phyloP scores from a whole-genome alignment of 257 asterid species.

The Echites panduratus region DNA sequence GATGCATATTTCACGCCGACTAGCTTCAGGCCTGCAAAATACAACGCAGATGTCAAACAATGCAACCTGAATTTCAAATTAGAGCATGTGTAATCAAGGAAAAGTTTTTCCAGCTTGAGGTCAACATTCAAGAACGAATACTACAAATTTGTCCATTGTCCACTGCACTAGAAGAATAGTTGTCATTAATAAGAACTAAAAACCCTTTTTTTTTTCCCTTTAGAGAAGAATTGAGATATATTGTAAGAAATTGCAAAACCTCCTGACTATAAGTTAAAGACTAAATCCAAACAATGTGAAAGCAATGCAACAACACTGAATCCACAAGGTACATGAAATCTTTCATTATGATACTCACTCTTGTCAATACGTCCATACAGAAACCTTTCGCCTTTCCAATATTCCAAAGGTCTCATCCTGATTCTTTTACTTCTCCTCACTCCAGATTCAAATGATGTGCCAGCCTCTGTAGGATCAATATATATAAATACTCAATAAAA shows the following conservation, averaged over 20 bases:
- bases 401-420: slow-evolving; percentile 76
- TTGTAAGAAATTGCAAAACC: background rate
- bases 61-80: background rate
- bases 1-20: slow-evolving; percentile 72
- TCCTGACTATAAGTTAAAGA: background rate
- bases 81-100: background rate
- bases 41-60: slow-evolving; percentile 3
- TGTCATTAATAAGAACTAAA: background rate
- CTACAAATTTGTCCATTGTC: background rate
- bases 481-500: slow-evolving; percentile 15
- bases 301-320: background rate
- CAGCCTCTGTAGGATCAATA: slow-evolving; percentile 53
- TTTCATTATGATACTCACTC: slow-evolving; percentile 45
- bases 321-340: background rate
- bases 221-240: background rate
- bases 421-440: slow-evolving; percentile 85
- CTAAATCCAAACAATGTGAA: background rate
- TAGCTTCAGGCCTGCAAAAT: slow-evolving; percentile 59
- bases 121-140: background rate
- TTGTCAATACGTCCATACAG: slow-evolving; percentile 56
- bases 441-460: slow-evolving; percentile 66
- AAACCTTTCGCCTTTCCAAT: slow-evolving; percentile 87
- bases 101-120: background rate
- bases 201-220: too few species aligned
- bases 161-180: background rate